Evolutionary conservation across 768 basidiomycete species (phyloP).

Genomic region (Suillus paluster): DNA sequence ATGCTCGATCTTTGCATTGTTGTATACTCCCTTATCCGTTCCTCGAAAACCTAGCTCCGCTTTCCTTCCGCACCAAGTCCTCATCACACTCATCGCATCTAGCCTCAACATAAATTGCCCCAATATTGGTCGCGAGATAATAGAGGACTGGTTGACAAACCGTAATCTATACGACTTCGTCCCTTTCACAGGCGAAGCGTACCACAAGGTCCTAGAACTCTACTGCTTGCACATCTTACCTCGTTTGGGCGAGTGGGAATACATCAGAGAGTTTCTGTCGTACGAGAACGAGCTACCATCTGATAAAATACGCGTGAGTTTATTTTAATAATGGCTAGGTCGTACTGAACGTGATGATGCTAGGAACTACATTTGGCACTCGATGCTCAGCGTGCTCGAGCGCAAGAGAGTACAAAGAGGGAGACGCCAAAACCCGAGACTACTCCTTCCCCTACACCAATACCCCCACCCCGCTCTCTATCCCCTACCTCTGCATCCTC

Average conservation of each 20-base stretch:
- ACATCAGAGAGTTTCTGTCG: slow-evolving; percentile 73
- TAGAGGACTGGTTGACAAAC: slow-evolving; percentile 79
- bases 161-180: slow-evolving; percentile 46
- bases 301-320: slow-evolving; percentile 57
- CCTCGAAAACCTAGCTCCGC: slow-evolving; percentile 48
- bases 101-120: slow-evolving; percentile 69
- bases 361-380: slow-evolving; percentile 11
- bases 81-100: slow-evolving; percentile 71
- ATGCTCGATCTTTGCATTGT: slow-evolving; percentile 71
- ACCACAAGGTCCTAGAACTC: slow-evolving; percentile 75
- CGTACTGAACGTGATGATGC: slow-evolving; percentile 11
- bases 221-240: slow-evolving; percentile 79
- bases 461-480: slow-evolving; percentile 37
- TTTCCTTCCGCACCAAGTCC: slow-evolving; percentile 69
- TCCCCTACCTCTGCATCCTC: slow-evolving; percentile 66
- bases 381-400: slow-evolving; percentile 41
- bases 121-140: slow-evolving; percentile 64
- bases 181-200: slow-evolving; percentile 53
- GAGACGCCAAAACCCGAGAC: slow-evolving; percentile 23
- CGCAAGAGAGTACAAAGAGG: slow-evolving; percentile 20
- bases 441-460: slow-evolving; percentile 22
- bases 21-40: slow-evolving; percentile 56
- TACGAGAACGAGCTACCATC: slow-evolving; percentile 70
- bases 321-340: neutral
- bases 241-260: slow-evolving; percentile 77